Evolutionary conservation across 768 basidiomycete species (phyloP).

Genomic region (Arthromyces matolae): DNA sequence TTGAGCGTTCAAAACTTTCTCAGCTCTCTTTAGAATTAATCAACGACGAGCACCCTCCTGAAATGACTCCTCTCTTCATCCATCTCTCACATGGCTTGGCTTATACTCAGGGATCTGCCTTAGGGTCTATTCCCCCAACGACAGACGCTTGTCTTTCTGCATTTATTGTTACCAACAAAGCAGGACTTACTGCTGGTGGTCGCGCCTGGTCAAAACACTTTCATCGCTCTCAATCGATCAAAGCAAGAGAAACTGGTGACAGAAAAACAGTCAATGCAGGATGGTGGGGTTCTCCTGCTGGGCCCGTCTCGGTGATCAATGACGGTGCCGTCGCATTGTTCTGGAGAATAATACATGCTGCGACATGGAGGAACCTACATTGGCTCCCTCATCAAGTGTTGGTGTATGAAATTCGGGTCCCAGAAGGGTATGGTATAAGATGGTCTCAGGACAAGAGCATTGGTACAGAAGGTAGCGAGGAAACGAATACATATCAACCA

Average conservation of each 20-base stretch:
- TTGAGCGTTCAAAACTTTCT: conserved; percentile 33
- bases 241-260: conserved; percentile 12
- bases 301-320: conserved; percentile 51
- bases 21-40: neutral
- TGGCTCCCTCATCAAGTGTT: conserved; percentile 61
- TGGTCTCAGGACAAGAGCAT: conserved; percentile 50
- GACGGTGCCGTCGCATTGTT: conserved; percentile 48
- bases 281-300: conserved; percentile 60
- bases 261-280: conserved; percentile 30
- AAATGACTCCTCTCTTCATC: conserved; percentile 31
- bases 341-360: conserved; percentile 46
- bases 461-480: conserved; percentile 6
- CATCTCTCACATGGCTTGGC: conserved; percentile 53
- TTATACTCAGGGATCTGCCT: conserved; percentile 56
- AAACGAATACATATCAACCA: conserved; percentile 14
- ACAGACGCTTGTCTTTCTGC: conserved; percentile 47
- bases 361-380: conserved; percentile 63
- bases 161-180: conserved; percentile 46
- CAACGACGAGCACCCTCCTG: neutral
- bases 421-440: conserved; percentile 64
- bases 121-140: conserved; percentile 47
- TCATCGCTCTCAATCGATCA: conserved; percentile 42
- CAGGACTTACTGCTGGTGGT: conserved; percentile 52
- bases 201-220: conserved; percentile 68
- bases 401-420: conserved; percentile 58